A percentile compares a stretch with the other conserved stretches of the same genome.
These are phyloP conservation scores for Lentinula edodes DNA, from an alignment of 768 basidiomycete species.

Conservation along the genomic window DNA sequence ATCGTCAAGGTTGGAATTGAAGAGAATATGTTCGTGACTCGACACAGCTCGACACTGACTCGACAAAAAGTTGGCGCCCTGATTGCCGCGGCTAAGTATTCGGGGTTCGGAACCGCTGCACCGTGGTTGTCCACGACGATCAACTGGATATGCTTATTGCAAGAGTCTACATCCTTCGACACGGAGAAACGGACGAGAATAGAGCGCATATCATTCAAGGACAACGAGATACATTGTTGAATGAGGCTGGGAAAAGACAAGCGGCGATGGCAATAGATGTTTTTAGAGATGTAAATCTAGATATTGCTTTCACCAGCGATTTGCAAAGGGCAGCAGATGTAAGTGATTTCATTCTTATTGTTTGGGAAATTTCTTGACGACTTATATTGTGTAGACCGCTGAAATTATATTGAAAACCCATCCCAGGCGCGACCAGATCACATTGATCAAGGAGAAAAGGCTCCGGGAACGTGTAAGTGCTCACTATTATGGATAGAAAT, in stretches of 20 bases:
- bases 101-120: background rate
- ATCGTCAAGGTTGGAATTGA: background rate
- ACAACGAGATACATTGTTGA: constrained; percentile 65
- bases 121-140: background rate
- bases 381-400: constrained; percentile 46
- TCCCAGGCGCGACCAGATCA: constrained; percentile 24
- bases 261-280: constrained; percentile 49
- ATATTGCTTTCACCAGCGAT: constrained; percentile 65
- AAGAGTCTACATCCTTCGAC: constrained; percentile 62
- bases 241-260: constrained; percentile 55
- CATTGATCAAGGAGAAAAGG: constrained; percentile 35
- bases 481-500: background rate
- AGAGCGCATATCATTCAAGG: constrained; percentile 63
- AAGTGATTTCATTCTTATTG: constrained; percentile 12
- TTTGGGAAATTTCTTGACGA: too few species aligned
- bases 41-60: too few species aligned
- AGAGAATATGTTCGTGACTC: too few species aligned
- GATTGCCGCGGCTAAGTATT: background rate
- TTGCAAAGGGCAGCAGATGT: constrained; percentile 65
- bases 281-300: constrained; percentile 51
- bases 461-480: constrained; percentile 61
- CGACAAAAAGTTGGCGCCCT: background rate
- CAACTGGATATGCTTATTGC: constrained; percentile 25
- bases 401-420: constrained; percentile 55
- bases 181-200: constrained; percentile 77